Evolutionary conservation across 345 rosid genomes (phyloP).

Genomic region (Balakata baccata): DNA sequence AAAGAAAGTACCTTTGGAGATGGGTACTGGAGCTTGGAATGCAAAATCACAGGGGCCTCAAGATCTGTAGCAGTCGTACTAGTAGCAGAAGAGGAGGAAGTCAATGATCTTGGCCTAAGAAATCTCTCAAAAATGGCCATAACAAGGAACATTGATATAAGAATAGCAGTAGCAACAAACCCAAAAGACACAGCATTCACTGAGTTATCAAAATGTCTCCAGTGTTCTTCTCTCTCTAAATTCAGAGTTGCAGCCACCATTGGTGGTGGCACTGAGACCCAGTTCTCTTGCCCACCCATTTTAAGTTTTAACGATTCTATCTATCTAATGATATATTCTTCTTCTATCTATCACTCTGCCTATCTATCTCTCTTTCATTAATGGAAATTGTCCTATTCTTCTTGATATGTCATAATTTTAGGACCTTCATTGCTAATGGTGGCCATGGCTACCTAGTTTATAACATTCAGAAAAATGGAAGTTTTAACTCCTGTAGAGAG

Average conservation of each 20-base stretch:
- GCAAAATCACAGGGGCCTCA: conserved; percentile 17
- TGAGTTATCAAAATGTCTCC: conserved; percentile 32
- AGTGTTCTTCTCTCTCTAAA: conserved; percentile 23
- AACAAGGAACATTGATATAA: conserved; percentile 31
- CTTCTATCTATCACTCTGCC: too few species aligned
- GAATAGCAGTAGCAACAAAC: conserved; percentile 33
- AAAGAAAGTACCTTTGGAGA: conserved; percentile 22
- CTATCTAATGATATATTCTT: too few species aligned
- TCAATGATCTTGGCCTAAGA: conserved; percentile 21
- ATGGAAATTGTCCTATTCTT: background rate
- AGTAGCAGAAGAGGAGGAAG: background rate
- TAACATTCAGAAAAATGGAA: background rate
- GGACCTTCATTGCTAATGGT: background rate
- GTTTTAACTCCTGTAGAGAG: background rate
- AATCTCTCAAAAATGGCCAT: conserved; percentile 35
- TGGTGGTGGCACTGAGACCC: conserved; percentile 20
- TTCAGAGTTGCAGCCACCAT: conserved; percentile 8
- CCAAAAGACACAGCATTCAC: conserved; percentile 34
- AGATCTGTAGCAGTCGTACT: conserved; percentile 3
- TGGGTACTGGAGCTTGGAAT: conserved; percentile 21
- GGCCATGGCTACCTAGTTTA: conserved; percentile 1
- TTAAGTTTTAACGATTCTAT: too few species aligned
- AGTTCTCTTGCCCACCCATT: conserved; percentile 24
- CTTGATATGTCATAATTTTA: background rate
- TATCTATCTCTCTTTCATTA: background rate